A percentile compares a stretch with the other conserved stretches of the same genome.
Conservation (phyloP, 2,329 filamentous ascomycete genomes). For the Triangularia verruculosa region DNA sequence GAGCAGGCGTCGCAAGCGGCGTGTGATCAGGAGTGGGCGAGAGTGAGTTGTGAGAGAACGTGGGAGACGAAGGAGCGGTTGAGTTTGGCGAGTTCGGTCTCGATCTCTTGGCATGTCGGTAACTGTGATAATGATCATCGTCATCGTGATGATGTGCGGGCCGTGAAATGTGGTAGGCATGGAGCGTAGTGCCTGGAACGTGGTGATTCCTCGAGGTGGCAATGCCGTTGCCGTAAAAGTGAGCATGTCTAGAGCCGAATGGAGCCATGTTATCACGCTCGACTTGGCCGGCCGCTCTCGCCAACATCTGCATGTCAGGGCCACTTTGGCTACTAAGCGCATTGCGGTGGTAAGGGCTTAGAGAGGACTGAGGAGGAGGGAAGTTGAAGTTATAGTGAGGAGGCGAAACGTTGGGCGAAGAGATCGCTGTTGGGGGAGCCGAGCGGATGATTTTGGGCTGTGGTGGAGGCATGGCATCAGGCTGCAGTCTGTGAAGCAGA, state of each 20-base stretch:
- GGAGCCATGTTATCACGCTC: slow-evolving; percentile 54
- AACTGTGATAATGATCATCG: slow-evolving; percentile 71
- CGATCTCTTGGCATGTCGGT: slow-evolving; percentile 80
- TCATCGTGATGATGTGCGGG: slow-evolving; percentile 79
- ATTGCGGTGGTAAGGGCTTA: slow-evolving; percentile 50
- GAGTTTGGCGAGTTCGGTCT: slow-evolving; percentile 92
- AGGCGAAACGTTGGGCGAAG: slow-evolving; percentile 93
- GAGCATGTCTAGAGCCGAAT: slow-evolving; percentile 44
- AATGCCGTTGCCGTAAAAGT: slow-evolving; percentile 52
- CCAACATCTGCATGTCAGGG: slow-evolving; percentile 58
- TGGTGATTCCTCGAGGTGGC: slow-evolving; percentile 55
- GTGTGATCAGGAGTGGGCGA: slow-evolving; percentile 97
- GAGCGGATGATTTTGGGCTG: slow-evolving; percentile 80
- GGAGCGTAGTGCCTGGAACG: slow-evolving; percentile 65
- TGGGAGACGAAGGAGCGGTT: slow-evolving; percentile 91
- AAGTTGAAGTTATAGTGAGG: slow-evolving; percentile 76
- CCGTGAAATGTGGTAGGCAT: slow-evolving; percentile 88
- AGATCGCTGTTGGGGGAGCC: slow-evolving; percentile 79
- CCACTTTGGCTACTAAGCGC: slow-evolving; percentile 40
- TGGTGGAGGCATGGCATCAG: slow-evolving; percentile 74
- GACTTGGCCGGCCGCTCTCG: slow-evolving; percentile 59
- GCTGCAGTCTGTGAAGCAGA: slow-evolving; percentile 46
- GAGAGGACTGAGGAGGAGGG: slow-evolving; percentile 40
- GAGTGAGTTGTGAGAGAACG: slow-evolving; percentile 91
- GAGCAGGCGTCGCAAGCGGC: slow-evolving; percentile 93